Evolutionary conservation across 176 grass and related monocot genomes (phyloP), one percentile per base, ranked within the genome.

Genomic region (Aegilops longissima): DNA sequence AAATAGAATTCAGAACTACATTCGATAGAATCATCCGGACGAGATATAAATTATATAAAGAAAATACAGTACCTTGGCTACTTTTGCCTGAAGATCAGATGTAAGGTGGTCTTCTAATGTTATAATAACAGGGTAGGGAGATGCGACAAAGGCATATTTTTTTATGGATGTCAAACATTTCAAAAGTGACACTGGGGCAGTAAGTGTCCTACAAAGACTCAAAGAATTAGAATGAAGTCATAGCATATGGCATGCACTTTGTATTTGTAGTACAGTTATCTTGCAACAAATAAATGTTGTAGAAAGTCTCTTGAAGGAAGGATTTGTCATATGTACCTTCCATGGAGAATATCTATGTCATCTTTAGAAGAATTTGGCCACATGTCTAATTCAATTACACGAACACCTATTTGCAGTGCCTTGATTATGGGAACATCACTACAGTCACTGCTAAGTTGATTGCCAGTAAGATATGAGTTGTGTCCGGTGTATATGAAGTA

Each of bases 371-470:
- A 92, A 94, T 96, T 98, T 78, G 97, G 94, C 94, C 97, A 98
- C 83, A 98, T 96, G 82, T 96, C 97, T 80, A 98, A 79, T 77
- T 98, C 97, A 88, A 98, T 96, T 58, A 98, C 97, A 58, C 97
- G 93, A 24, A 98, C 94, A 18, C 97, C 97, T 88, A 77, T 81
- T 86, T 96, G 86, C 36, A 98, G 85, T 65, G 97, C 97, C 90
- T 96, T 98, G 78, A 98, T 94, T 34, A 98, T 98, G 29, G 97
- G 97, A 70, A 49, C 85, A 87, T 98, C 97, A 87, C 97, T 94
- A 82, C 97, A 98, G 73, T 98, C 97, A 82, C 97, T 96, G 89
- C 97, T 98, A 45, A 98, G 97, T 71, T 98, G 97, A 80, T 98
- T 98, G 9, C 97, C 97, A 1, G 97, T 96, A 77, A 98, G 89